Base-by-base conservation (phyloP, 495 filamentous ascomycete species). In the Echria macrotheca region DNA sequence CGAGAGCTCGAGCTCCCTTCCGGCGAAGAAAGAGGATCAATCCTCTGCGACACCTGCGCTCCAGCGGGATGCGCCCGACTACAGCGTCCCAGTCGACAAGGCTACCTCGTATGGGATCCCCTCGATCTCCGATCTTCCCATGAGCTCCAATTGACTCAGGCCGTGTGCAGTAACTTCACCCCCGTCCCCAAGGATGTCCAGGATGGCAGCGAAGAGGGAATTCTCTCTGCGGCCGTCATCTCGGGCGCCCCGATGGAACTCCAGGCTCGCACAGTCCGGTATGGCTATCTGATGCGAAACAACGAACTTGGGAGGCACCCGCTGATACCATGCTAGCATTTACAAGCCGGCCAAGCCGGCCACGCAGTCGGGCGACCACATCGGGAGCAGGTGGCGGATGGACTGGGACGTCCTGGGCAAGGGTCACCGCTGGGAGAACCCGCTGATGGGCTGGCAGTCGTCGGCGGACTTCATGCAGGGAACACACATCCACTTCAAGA, bases 371-470 rank as follows among this genome's bases (percentile, higher is more conserved):
- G 91, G 91, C 59, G 79, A 78, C 51, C 89, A 85, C 82, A 83
- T 87, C 54, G 68, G 75, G 45, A 81, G 86, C 57, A 80, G 87
- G 55, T 99, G 93, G 93, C 86, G 86, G 32, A 96, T 99, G 90
- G 93, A 99, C 65, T 99, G 93, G 93, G 93, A 99, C 69, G 78
- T 91, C 35, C 70, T 96, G 24, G 72, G 75, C 54, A 94, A 87
- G 70, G 79, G 80, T 37, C 86, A 97, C 67, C 82, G 93, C 60
- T 97, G 93, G 93, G 93, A 99, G 77, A 99, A 99, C 71, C 86
- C 82, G 31, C 72, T 97, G 59, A 99, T 97, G 81, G 93, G 93
- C 23, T 99, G 94, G 94, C 90, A 96, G 64, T 96, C 91, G 5
- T 94, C 89, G 38, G 93, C 79, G 17, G 93, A 99, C 69, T 73